phyloP scores from a whole-genome alignment of 148 eudicot species.

The Chenopodium album region DNA sequence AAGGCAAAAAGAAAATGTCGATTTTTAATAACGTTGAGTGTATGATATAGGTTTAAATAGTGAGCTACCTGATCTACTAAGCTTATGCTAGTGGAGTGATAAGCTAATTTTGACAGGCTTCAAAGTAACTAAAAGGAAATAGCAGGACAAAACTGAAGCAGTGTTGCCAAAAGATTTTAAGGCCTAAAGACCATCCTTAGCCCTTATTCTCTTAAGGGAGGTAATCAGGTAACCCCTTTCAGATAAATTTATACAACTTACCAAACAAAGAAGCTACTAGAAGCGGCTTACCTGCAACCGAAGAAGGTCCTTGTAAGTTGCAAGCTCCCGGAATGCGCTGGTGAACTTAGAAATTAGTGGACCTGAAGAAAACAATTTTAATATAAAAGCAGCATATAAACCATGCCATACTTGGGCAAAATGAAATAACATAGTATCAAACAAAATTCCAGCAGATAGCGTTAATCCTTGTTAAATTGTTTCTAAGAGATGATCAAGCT shows the following conservation, averaged over 20 bases:
- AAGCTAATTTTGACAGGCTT: not conserved
- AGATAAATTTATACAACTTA: no score
- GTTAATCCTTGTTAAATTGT: not conserved
- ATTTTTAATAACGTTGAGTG: no score
- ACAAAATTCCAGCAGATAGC: not conserved
- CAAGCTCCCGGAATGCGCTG: conserved; percentile 81
- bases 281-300: conserved; percentile 72
- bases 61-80: no score
- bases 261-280: not conserved
- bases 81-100: not conserved
- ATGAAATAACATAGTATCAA: not conserved
- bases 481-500: not conserved
- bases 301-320: conserved; percentile 91
- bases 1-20: not conserved
- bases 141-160: not conserved
- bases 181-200: not conserved
- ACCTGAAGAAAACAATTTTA: conserved; percentile 42
- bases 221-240: not conserved
- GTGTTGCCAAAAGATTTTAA: not conserved
- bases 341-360: conserved; percentile 83
- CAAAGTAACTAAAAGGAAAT: no score
- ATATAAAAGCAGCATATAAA: conserved; percentile 5
- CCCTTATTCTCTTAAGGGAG: not conserved
- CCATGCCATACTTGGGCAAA: not conserved
- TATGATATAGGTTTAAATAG: no score